Percentiles rank a stretch among this genome's conserved stretches.
Evolutionary conservation across 2,329 filamentous ascomycete genomes (phyloP).

Genomic region (Colletotrichum aenigma): DNA sequence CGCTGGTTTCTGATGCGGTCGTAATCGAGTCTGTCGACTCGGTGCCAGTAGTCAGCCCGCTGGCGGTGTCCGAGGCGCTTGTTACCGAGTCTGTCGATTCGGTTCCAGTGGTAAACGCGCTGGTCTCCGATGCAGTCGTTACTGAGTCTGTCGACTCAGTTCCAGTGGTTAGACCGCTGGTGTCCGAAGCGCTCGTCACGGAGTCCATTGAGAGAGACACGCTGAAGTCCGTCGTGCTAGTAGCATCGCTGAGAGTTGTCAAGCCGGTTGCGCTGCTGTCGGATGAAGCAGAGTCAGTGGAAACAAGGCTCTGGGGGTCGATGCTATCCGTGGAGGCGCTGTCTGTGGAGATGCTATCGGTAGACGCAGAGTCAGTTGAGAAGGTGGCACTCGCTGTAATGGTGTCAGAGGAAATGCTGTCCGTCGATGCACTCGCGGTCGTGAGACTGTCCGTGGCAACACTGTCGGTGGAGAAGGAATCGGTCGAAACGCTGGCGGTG

Average conservation of each 20-base stretch:
- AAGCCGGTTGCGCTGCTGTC: neutral
- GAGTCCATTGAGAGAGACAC: neutral
- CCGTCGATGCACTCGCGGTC: neutral
- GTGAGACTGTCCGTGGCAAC: neutral
- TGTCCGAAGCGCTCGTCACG: neutral
- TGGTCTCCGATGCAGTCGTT: neutral
- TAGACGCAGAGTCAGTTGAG: neutral
- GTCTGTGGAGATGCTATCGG: neutral
- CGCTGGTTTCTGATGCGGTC: neutral
- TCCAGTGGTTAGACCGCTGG: neutral
- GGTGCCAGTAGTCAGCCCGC: accelerated
- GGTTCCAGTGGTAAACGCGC: neutral
- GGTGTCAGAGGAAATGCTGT: neutral
- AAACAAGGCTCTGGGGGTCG: neutral
- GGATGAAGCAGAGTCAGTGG: neutral
- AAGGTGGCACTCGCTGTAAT: neutral
- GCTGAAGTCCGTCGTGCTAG: neutral
- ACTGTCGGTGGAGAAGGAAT: neutral
- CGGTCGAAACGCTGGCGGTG: neutral
- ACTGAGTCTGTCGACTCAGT: neutral
- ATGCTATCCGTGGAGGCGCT: neutral
- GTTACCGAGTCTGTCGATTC: neutral
- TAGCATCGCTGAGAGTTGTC: neutral
- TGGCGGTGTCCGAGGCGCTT: neutral
- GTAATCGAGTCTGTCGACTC: neutral